Evolutionary conservation across 371 early-diverging fungal species (phyloP).

Genomic region (Mortierella sp.): DNA sequence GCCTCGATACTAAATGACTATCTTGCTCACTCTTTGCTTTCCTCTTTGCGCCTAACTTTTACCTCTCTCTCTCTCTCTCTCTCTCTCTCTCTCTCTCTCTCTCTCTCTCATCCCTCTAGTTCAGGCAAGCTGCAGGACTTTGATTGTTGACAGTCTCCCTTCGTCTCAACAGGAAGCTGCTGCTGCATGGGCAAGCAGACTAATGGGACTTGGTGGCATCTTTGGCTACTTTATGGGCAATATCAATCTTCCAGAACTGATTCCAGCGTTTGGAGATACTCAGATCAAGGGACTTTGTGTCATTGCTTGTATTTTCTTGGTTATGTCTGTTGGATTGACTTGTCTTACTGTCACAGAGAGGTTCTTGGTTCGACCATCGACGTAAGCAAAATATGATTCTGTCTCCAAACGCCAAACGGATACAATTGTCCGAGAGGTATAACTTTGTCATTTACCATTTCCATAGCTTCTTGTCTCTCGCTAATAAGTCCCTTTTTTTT

Average conservation of each 20-base stretch:
- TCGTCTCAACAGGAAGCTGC: slow-evolving; percentile 84
- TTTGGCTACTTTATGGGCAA: slow-evolving; percentile 92
- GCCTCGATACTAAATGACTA: too few species aligned
- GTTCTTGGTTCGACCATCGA: slow-evolving; percentile 41
- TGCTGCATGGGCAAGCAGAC: slow-evolving; percentile 93
- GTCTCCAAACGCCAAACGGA: background rate
- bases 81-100: too few species aligned
- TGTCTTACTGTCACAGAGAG: slow-evolving; percentile 73
- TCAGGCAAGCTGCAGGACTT: slow-evolving; percentile 86
- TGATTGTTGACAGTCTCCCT: slow-evolving; percentile 89
- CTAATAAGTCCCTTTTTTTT: background rate
- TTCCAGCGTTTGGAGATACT: slow-evolving; percentile 82
- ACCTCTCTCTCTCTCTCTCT: background rate
- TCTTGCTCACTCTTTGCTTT: background rate
- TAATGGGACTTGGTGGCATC: slow-evolving; percentile 90
- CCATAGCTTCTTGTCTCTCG: background rate
- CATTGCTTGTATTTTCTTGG: slow-evolving; percentile 73
- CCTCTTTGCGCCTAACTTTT: background rate
- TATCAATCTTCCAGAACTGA: slow-evolving; percentile 72
- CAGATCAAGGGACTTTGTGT: slow-evolving; percentile 87
- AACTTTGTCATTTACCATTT: background rate
- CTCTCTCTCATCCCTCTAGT: slow-evolving; percentile 49
- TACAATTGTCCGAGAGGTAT: background rate
- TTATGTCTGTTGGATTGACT: slow-evolving; percentile 70
- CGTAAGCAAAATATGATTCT: slow-evolving; percentile 27